Evolutionary conservation across 2,329 filamentous ascomycete genomes (phyloP).

Genomic region (Neonectria ditissima): DNA sequence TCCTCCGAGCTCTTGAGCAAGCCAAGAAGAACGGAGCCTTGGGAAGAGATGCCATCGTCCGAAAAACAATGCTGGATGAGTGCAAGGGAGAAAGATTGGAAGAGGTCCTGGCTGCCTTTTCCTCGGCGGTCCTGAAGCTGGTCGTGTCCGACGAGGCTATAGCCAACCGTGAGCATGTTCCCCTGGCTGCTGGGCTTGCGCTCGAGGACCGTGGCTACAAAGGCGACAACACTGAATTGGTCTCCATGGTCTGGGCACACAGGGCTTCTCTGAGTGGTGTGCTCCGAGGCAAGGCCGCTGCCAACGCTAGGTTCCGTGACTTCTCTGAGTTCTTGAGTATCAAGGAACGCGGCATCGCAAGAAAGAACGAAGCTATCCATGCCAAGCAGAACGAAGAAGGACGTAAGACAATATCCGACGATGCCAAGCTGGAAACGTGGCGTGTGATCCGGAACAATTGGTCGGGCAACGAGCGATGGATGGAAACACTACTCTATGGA

Average conservation of each 20-base stretch:
- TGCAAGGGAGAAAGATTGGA: conserved; percentile 93
- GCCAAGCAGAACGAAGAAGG: conserved; percentile 43
- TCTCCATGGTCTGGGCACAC: conserved; percentile 79
- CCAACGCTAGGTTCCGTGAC: conserved; percentile 68
- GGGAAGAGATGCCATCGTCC: conserved; percentile 81
- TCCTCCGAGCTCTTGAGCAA: conserved; percentile 84
- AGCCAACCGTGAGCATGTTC: conserved; percentile 55
- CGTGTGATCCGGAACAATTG: conserved; percentile 77
- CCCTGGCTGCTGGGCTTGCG: conserved; percentile 66
- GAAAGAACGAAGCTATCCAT: conserved; percentile 62
- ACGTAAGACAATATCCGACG: conserved; percentile 53
- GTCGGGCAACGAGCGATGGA: conserved; percentile 81
- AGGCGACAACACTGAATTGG: conserved; percentile 66
- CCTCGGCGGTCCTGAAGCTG: conserved; percentile 83
- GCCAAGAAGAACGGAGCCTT: conserved; percentile 89
- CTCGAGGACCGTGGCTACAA: conserved; percentile 70
- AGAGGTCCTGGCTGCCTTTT: conserved; percentile 87
- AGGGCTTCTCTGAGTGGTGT: conserved; percentile 72
- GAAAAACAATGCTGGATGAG: conserved; percentile 97
- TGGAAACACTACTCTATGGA: conserved; percentile 76
- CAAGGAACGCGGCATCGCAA: conserved; percentile 70
- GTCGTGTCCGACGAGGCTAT: conserved; percentile 60
- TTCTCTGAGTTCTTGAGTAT: conserved; percentile 73
- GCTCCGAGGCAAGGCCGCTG: conserved; percentile 70
- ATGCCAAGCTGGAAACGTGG: conserved; percentile 63